These are phyloP conservation scores for Solanum clarkiae DNA, from an alignment of 257 asterid species.

Conservation along the genomic window DNA sequence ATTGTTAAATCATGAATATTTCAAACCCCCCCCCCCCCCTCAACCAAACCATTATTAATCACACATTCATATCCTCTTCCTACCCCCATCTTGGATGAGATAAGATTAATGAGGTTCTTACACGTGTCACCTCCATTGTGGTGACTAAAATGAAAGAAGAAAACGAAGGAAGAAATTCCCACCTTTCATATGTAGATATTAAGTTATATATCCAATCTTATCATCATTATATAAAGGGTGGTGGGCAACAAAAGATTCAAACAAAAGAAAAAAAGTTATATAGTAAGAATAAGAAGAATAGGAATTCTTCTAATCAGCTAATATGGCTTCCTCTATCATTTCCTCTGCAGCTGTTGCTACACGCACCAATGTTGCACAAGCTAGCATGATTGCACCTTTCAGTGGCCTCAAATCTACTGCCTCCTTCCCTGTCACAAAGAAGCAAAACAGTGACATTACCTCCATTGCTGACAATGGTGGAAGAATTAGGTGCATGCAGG, in stretches of 20 bases:
- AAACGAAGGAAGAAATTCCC: neutral
- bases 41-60: constrained; percentile 1
- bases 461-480: constrained; percentile 33
- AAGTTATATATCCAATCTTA: neutral
- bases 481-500: constrained; percentile 45
- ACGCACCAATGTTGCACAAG: constrained; percentile 17
- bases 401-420: constrained; percentile 22
- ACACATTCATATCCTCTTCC: constrained; percentile 4
- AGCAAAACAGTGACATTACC: constrained; percentile 20
- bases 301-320: neutral
- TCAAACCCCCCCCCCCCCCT: neutral
- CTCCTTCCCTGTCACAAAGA: constrained; percentile 14
- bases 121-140: constrained; percentile 23
- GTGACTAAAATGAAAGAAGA: neutral
- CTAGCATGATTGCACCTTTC: constrained; percentile 31
- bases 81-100: constrained; percentile 14
- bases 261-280: neutral
- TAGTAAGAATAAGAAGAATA: neutral
- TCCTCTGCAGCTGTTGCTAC: constrained; percentile 22
- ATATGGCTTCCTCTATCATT: constrained; percentile 35
- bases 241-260: neutral
- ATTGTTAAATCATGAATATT: neutral
- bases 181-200: constrained; percentile 10
- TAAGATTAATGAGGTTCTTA: constrained; percentile 14
- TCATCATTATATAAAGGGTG: constrained; percentile 2